Evolutionary conservation across 371 early-diverging fungal species (phyloP).

Genomic region (Mortierella sp.): DNA sequence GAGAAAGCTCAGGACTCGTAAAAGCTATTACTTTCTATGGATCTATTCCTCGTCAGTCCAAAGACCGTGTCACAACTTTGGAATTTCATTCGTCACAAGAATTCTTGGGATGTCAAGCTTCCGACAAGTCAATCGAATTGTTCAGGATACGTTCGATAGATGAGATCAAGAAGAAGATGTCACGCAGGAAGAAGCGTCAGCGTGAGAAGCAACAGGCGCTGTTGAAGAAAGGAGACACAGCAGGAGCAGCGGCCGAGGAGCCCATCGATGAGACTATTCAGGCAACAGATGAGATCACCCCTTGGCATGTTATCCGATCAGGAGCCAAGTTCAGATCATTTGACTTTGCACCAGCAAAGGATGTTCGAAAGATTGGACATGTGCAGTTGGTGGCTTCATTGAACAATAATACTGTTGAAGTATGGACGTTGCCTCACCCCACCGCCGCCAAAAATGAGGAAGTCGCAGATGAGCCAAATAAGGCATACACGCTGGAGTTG

Average conservation of each 20-base stretch:
- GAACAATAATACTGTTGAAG: constrained; percentile 81
- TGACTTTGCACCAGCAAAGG: constrained; percentile 74
- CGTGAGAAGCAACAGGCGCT: constrained; percentile 78
- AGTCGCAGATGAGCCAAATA: constrained; percentile 66
- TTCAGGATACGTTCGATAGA: constrained; percentile 81
- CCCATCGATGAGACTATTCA: constrained; percentile 65
- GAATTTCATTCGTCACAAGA: constrained; percentile 81
- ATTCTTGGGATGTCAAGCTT: constrained; percentile 83
- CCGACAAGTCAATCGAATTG: constrained; percentile 87
- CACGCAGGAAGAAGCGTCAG: constrained; percentile 83
- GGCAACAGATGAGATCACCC: constrained; percentile 77
- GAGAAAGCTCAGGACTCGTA: constrained; percentile 40
- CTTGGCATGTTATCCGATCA: constrained; percentile 74
- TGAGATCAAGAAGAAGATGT: constrained; percentile 85
- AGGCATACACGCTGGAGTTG: constrained; percentile 78
- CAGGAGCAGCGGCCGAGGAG: constrained; percentile 61
- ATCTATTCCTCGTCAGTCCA: constrained; percentile 82
- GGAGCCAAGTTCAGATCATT: constrained; percentile 81
- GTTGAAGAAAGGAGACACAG: constrained; percentile 34
- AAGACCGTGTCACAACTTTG: constrained; percentile 80
- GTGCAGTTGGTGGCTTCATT: constrained; percentile 70
- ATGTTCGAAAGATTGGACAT: constrained; percentile 67
- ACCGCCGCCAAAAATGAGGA: constrained; percentile 60
- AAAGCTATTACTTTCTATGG: constrained; percentile 80
- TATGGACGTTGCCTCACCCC: constrained; percentile 68